Evolutionary conservation across 768 basidiomycete genomes (phyloP).

Genomic region (Pisolithus albus): DNA sequence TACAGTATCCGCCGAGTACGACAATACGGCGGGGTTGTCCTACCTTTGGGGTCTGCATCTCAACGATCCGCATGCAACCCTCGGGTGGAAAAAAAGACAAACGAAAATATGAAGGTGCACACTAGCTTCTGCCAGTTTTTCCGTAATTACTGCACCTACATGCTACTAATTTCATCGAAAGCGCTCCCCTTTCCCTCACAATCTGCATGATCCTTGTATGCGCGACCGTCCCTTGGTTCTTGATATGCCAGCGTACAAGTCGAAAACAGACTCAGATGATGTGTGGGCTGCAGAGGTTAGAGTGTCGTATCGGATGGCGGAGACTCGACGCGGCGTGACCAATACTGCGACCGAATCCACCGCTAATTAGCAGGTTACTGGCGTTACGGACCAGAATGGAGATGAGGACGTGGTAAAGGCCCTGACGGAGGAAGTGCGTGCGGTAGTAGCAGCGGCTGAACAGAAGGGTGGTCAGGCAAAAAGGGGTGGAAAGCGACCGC

Average conservation of each 20-base stretch:
- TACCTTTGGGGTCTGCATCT: slow-evolving; percentile 82
- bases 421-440: not conserved
- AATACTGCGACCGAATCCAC: not conserved
- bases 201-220: slow-evolving; percentile 62
- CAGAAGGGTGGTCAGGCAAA: not conserved
- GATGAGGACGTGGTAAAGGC: not conserved
- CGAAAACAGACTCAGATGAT: slow-evolving; percentile 42
- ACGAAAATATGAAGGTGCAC: slow-evolving; percentile 79
- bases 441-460: not conserved
- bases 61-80: slow-evolving; percentile 70
- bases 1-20: slow-evolving; percentile 55
- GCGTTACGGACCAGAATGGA: not conserved
- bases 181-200: slow-evolving; percentile 63
- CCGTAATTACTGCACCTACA: not conserved
- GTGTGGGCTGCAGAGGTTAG: slow-evolving; percentile 73
- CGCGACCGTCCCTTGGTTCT: slow-evolving; percentile 71
- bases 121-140: slow-evolving; percentile 22
- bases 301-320: slow-evolving; percentile 44
- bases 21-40: slow-evolving; percentile 56
- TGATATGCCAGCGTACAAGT: slow-evolving; percentile 61
- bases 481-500: not conserved
- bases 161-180: slow-evolving; percentile 18
- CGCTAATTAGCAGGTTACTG: not conserved
- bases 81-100: slow-evolving; percentile 63
- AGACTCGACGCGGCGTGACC: not conserved